These are phyloP conservation scores for Sclerotinia glacialis DNA, from an alignment of 2,329 filamentous ascomycete species.

Conservation along the genomic window DNA sequence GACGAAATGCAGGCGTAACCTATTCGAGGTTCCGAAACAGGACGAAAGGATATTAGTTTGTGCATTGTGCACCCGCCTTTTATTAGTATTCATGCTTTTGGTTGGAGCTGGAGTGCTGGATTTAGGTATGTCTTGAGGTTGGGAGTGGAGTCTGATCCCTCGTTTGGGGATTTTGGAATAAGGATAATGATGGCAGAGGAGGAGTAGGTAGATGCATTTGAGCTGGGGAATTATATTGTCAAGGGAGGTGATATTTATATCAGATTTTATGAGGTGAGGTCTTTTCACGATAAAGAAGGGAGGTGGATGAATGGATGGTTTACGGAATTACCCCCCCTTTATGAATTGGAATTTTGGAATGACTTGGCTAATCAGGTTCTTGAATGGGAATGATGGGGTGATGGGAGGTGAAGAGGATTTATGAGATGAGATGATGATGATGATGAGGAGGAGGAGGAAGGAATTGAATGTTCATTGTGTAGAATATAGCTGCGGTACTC, in stretches of 20 bases:
- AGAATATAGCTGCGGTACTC: background rate
- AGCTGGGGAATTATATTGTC: background rate
- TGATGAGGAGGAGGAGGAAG: background rate
- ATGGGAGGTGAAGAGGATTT: background rate
- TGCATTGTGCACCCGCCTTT: background rate
- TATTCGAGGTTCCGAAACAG: too few relatives aligned
- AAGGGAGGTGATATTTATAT: background rate
- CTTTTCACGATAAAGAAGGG: slow-evolving; percentile 1
- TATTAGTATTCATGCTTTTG: background rate
- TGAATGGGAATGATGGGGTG: background rate
- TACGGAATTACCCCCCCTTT: background rate
- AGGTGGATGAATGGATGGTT: background rate
- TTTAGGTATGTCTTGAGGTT: too few relatives aligned
- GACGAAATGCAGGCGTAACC: too few relatives aligned
- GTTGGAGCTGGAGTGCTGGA: too few relatives aligned
- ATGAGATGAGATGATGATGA: background rate
- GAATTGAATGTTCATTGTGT: background rate
- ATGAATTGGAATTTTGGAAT: background rate
- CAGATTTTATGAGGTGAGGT: background rate
- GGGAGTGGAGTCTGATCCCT: too few relatives aligned
- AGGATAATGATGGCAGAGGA: too few relatives aligned
- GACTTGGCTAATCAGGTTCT: background rate
- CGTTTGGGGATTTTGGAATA: too few relatives aligned
- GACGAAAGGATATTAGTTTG: too few relatives aligned
- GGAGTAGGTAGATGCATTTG: too few relatives aligned